Base-by-base conservation (phyloP, 2,329 filamentous ascomycete genomes). In the Phialophora verrucosa region DNA sequence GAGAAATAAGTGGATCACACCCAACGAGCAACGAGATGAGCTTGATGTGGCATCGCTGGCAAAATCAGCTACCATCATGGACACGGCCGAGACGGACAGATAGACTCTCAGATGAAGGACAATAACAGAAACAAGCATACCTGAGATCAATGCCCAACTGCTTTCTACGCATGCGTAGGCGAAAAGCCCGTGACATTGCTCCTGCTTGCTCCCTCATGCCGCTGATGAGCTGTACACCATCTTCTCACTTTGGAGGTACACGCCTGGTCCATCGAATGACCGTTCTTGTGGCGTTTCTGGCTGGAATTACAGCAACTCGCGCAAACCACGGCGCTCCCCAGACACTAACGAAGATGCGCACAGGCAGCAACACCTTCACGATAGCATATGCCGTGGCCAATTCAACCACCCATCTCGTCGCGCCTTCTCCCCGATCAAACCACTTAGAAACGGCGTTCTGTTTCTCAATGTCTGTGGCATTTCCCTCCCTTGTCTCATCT, bases 241-340 rank as follows among this genome's bases (percentile, higher is more conserved):
- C 17, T n/a, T 44, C 38, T 44, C 14, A 44, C 17, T 44, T 44
- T 20, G 38, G 38, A n/a, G 38, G 17, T 2, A 6, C 17, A 44
- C 38, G 38, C 17, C n/a, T 44, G 14, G 38, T 44, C 38, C 38
- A 44, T 44, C 75, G 69, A 67, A 85, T 80, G 10, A 82, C 17
- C 42, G 75, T 75, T 67, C 73, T 76, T 2, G 82, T 70, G 31
- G 75, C 71, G 54, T 75, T 80, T 32, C 78, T 78, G 32, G 84
- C 63, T 1, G 84, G 84, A 42, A 81, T 74, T 12, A 90, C 78
- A 47, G 91, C 80, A 25, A 86, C 80, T 51, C 88, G 85, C 1
- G 93, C 93, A 83, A 98, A 96, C 90, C 92, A 96, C 3, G 95
- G 95, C 55, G 95, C 97, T 14, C 86, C 90, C 92, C 91, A 96